phyloP scores from a whole-genome alignment of 139 green algal species.

The Axilococcus clingmanii region DNA sequence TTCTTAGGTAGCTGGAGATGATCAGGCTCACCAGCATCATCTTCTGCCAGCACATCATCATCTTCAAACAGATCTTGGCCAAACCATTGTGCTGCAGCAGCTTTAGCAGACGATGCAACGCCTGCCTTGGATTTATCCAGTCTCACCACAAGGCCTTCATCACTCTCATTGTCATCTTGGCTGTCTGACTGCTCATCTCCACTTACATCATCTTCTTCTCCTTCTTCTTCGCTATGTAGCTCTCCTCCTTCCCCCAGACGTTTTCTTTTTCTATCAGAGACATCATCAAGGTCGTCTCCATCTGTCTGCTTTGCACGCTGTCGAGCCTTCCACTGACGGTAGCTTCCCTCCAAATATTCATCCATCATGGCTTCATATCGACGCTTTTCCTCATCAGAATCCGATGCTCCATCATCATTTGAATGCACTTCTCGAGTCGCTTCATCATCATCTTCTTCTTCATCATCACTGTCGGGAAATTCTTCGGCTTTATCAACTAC shows the following conservation, averaged over 20 bases:
- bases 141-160: constrained; percentile 50
- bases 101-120: constrained; percentile 31
- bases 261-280: constrained; percentile 35
- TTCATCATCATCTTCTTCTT: constrained; percentile 1
- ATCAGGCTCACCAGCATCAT: too few species aligned
- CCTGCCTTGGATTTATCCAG: constrained; percentile 57
- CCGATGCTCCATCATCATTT: constrained; percentile 21
- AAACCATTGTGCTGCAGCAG: constrained; percentile 76
- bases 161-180: constrained; percentile 22
- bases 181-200: constrained; percentile 9
- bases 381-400: constrained; percentile 37
- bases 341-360: constrained; percentile 74
- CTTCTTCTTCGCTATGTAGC: constrained; percentile 35
- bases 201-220: constrained; percentile 13
- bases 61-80: constrained; percentile 66
- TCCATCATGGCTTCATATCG: constrained; percentile 73
- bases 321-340: constrained; percentile 70
- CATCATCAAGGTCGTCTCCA: constrained; percentile 4
- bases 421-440: constrained; percentile 12
- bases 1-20: neutral
- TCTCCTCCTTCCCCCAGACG: constrained; percentile 56
- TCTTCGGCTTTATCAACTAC: constrained; percentile 9
- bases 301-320: constrained; percentile 30
- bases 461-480: neutral
- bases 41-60: too few species aligned